Evolutionary conservation across 139 green algal genomes (phyloP).

Genomic region (Coccomyxa sp.): DNA sequence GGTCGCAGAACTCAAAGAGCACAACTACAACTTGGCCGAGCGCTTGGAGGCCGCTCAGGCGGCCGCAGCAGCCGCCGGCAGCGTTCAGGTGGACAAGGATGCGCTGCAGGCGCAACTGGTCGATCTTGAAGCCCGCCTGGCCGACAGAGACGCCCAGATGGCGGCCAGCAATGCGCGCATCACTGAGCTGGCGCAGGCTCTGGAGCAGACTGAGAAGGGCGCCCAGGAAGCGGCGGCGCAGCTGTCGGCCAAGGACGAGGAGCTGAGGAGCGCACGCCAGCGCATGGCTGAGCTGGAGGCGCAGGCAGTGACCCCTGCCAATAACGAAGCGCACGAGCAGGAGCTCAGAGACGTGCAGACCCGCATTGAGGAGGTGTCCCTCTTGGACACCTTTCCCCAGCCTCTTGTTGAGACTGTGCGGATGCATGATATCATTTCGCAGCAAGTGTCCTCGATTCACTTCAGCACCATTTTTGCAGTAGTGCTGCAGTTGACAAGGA

Average conservation of each 20-base stretch:
- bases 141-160: neutral
- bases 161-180: neutral
- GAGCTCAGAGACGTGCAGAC: too few relatives aligned
- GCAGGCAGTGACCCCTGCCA: neutral
- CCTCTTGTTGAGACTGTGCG: too few relatives aligned
- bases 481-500: too few relatives aligned
- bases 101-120: neutral
- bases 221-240: neutral
- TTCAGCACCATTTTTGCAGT: too few relatives aligned
- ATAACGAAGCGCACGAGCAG: neutral
- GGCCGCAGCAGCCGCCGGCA: slow-evolving; percentile 3
- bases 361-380: too few relatives aligned
- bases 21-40: neutral
- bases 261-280: neutral
- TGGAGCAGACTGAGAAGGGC: neutral
- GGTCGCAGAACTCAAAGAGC: neutral
- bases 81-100: neutral
- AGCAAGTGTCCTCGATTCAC: too few relatives aligned
- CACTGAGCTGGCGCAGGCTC: slow-evolving; percentile 1
- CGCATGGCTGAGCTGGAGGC: slow-evolving; percentile 7
- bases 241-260: neutral
- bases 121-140: slow-evolving; percentile 10
- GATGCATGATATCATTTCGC: too few relatives aligned
- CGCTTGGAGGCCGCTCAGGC: neutral
- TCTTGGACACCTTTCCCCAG: too few relatives aligned